Conservation (phyloP, 768 basidiomycete species). For the Tylopilus rubrobrunneus region DNA sequence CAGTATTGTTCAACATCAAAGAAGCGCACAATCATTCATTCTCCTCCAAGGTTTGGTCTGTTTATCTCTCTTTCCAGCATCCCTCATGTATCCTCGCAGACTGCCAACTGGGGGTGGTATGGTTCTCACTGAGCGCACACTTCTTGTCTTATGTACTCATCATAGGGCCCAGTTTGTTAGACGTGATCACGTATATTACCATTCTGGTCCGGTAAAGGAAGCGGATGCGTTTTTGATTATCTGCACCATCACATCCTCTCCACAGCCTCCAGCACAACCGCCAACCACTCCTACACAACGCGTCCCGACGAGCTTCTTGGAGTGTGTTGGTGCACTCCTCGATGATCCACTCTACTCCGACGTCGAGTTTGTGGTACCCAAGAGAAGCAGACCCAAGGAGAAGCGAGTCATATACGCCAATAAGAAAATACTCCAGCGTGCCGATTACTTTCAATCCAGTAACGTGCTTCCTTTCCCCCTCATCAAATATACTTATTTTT, state of each 20-base stretch:
- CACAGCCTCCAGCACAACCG: slow-evolving; percentile 45
- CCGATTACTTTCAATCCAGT: slow-evolving; percentile 81
- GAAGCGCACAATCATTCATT: slow-evolving; percentile 84
- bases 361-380: slow-evolving; percentile 73
- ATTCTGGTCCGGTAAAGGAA: slow-evolving; percentile 45
- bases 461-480: background rate
- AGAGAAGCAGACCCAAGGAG: slow-evolving; percentile 35
- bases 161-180: slow-evolving; percentile 75
- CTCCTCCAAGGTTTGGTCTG: slow-evolving; percentile 53
- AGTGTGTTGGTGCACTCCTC: slow-evolving; percentile 68
- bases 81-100: slow-evolving; percentile 37
- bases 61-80: background rate
- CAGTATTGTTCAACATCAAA: slow-evolving; percentile 56
- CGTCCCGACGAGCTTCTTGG: slow-evolving; percentile 65
- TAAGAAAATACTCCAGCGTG: slow-evolving; percentile 59
- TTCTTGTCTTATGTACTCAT: slow-evolving; percentile 1
- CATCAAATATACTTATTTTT: background rate
- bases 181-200: slow-evolving; percentile 66
- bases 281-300: slow-evolving; percentile 43
- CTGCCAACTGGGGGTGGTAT: slow-evolving; percentile 88
- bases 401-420: slow-evolving; percentile 60
- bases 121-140: slow-evolving; percentile 1
- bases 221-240: slow-evolving; percentile 71
- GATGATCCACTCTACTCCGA: slow-evolving; percentile 86
- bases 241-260: slow-evolving; percentile 73